phyloP scores from a whole-genome alignment of 2,329 filamentous ascomycete species.

The Meredithiella fracta region DNA sequence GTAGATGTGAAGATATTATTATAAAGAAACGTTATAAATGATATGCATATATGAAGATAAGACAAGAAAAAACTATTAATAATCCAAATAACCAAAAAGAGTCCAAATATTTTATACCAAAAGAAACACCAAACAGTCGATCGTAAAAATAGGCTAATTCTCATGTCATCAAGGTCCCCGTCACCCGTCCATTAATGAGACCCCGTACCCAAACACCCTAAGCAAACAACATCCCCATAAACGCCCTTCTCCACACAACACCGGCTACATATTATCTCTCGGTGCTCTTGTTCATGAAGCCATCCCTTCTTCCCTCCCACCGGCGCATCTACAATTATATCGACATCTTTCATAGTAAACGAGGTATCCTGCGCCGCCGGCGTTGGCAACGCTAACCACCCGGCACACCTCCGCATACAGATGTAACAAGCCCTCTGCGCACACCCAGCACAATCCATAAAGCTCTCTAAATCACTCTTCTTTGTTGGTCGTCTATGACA shows the following conservation, averaged over 20 bases:
- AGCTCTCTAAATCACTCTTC: conserved; percentile 49
- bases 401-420: conserved; percentile 48
- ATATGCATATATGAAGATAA: no score
- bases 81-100: no score
- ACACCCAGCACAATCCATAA: conserved; percentile 47
- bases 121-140: not conserved
- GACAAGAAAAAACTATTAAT: no score
- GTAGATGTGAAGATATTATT: no score
- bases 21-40: no score
- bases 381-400: conserved; percentile 21
- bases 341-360: conserved; percentile 16
- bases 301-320: conserved; percentile 18
- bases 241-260: conserved; percentile 50
- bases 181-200: not conserved
- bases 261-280: conserved; percentile 43
- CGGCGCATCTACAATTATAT: not conserved
- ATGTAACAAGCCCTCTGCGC: conserved; percentile 47
- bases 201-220: conserved; percentile 35
- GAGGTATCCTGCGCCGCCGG: not conserved
- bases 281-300: conserved; percentile 27
- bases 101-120: not conserved
- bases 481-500: conserved; percentile 49
- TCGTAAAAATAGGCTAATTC: no score
- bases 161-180: not conserved
- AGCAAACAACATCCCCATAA: conserved; percentile 49